Base-by-base conservation (phyloP, 345 rosid species). In the Linum lewisii region DNA sequence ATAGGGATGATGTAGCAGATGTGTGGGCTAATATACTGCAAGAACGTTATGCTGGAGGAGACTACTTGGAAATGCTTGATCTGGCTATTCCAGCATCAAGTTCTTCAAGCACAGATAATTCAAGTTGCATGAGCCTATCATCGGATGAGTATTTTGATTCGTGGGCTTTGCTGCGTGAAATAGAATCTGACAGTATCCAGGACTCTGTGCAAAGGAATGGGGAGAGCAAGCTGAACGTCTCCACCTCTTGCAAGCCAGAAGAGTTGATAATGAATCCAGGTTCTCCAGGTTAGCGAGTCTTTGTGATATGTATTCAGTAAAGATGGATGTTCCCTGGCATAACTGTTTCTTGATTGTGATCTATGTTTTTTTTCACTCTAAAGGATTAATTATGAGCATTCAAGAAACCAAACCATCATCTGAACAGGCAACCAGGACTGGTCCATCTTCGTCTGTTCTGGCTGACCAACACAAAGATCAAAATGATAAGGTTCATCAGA, bases 91-190 rank as follows among this genome's bases (percentile, higher is more conserved):
- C 72, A 14, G 50, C 11, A 55, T 78, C 78, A 0, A 60, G 70
- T 54, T 73, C 81, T 36, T 84, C 84, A 6, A 74, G 79, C 68
- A 81, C 85, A 1, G 80, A 70, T 24, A 76, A 71, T 73, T 84
- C 91, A 6, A 84, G 87, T 50, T 68, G 81, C 50, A 0, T 70
- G 63, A 72, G 79, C 63, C 49, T 70, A 67, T 84, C 85, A 50
- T 82, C 87, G 0, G 66, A 61, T 56, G 82, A 73, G 61, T 72
- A 32, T 60, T 84, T 78, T 54, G 85, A 82, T 56, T 32, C 82
- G 7, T 9, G 24, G 29, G 81, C 75, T 49, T 59, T 76, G 21
- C 65, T 78, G 68, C 66, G 58, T 69, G 81, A 82, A 24, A 59
- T 75, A 9, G 82, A 77, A 25, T 25, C 72, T 55, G 66, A 58